These are phyloP conservation scores for Tephrocybe sp. DNA, from an alignment of 768 basidiomycete genomes.

Conservation along the genomic window DNA sequence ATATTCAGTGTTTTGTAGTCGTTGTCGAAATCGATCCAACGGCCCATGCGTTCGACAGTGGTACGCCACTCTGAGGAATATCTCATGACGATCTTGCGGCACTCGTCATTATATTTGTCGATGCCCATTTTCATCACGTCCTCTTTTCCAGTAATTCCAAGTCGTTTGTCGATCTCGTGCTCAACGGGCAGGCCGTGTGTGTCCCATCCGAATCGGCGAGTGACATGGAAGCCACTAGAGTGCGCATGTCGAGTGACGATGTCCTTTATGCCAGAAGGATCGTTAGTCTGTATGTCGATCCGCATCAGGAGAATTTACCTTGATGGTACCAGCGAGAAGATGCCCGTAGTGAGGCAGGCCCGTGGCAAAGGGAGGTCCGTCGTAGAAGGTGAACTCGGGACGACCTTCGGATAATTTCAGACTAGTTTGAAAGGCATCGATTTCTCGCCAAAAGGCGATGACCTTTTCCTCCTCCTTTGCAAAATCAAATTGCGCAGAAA, in stretches of 20 bases:
- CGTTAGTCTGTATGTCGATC: background rate
- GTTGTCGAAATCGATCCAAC: slow-evolving; percentile 99
- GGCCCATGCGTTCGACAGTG: slow-evolving; percentile 96
- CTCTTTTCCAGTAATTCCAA: slow-evolving; percentile 87
- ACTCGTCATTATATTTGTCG: slow-evolving; percentile 96
- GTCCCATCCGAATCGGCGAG: slow-evolving; percentile 97
- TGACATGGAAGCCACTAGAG: slow-evolving; percentile 88
- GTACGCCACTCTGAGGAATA: slow-evolving; percentile 92
- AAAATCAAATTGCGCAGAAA: slow-evolving; percentile 77
- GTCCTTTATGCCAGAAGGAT: slow-evolving; percentile 53
- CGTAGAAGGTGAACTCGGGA: slow-evolving; percentile 93
- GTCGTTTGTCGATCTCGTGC: slow-evolving; percentile 97
- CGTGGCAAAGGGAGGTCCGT: slow-evolving; percentile 96
- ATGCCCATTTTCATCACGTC: slow-evolving; percentile 97
- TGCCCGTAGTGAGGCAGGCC: slow-evolving; percentile 97
- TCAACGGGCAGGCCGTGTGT: slow-evolving; percentile 98
- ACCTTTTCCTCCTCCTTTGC: slow-evolving; percentile 90
- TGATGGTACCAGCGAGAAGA: slow-evolving; percentile 89
- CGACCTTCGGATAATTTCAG: slow-evolving; percentile 89
- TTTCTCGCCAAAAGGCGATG: slow-evolving; percentile 88
- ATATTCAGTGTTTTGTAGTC: slow-evolving; percentile 97
- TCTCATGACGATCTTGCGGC: slow-evolving; percentile 95
- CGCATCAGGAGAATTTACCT: slow-evolving; percentile 42
- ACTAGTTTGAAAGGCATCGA: slow-evolving; percentile 96
- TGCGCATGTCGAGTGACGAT: slow-evolving; percentile 96